Evolutionary conservation across 2,329 filamentous ascomycete genomes (phyloP).

Genomic region (Aspergillus texensis): DNA sequence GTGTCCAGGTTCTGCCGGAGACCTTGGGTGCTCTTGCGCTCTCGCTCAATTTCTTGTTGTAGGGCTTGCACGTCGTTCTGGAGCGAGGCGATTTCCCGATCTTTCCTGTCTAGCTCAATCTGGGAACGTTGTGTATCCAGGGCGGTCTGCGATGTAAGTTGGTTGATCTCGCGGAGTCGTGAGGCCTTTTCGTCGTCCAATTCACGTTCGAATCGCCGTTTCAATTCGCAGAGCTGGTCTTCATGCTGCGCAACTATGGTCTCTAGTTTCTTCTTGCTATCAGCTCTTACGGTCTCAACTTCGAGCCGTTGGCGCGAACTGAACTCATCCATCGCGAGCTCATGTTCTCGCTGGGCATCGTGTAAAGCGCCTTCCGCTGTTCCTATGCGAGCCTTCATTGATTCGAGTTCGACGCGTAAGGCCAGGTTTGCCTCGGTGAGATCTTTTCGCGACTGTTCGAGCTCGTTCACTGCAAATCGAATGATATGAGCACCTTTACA

Average conservation of each 20-base stretch:
- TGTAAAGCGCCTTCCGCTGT: slow-evolving; percentile 54
- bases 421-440: slow-evolving; percentile 55
- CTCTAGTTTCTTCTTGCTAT: slow-evolving; percentile 57
- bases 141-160: slow-evolving; percentile 36
- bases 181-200: slow-evolving; percentile 63
- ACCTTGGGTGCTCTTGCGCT: slow-evolving; percentile 62
- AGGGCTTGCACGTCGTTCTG: slow-evolving; percentile 42
- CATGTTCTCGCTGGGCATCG: slow-evolving; percentile 54
- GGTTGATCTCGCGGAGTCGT: slow-evolving; percentile 43
- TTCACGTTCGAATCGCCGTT: slow-evolving; percentile 65
- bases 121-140: slow-evolving; percentile 44
- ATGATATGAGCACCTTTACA: background rate
- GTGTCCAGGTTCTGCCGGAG: slow-evolving; percentile 63
- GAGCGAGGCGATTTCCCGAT: slow-evolving; percentile 55
- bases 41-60: slow-evolving; percentile 58
- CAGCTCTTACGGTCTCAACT: slow-evolving; percentile 46
- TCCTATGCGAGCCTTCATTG: slow-evolving; percentile 56
- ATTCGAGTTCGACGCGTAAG: slow-evolving; percentile 70
- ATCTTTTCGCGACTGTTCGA: slow-evolving; percentile 57
- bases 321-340: slow-evolving; percentile 55
- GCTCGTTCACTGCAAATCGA: slow-evolving; percentile 53
- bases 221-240: slow-evolving; percentile 68
- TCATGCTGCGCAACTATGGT: slow-evolving; percentile 63
- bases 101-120: slow-evolving; percentile 55
- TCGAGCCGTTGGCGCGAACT: slow-evolving; percentile 55